Conservation (phyloP, 805 yeast genomes). For the Kazachstania bromeliacearum region DNA sequence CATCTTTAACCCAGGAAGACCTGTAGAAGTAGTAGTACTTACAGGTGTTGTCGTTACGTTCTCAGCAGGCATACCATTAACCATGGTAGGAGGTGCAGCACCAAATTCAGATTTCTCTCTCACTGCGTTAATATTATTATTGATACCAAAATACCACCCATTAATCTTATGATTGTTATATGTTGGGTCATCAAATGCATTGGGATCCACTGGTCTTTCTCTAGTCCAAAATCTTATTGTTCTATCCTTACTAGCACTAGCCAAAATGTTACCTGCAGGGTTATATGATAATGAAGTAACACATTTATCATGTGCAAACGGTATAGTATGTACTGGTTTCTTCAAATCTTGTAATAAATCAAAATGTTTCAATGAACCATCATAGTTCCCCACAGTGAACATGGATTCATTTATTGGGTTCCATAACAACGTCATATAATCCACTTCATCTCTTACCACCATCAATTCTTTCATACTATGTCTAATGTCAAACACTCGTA, state of each 20-base stretch:
- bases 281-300: slow-evolving; percentile 85
- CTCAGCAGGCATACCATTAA: neutral
- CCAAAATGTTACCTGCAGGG: slow-evolving; percentile 84
- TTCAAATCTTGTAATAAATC: slow-evolving; percentile 33
- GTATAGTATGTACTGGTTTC: slow-evolving; percentile 51
- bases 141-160: slow-evolving; percentile 45
- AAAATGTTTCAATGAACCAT: slow-evolving; percentile 78
- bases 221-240: slow-evolving; percentile 92
- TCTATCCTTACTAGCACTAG: slow-evolving; percentile 91
- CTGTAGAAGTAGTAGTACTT: slow-evolving; percentile 1
- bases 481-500: slow-evolving; percentile 79
- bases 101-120: slow-evolving; percentile 29
- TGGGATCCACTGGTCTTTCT: slow-evolving; percentile 81
- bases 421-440: slow-evolving; percentile 82
- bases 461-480: slow-evolving; percentile 63
- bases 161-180: slow-evolving; percentile 57
- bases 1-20: slow-evolving; percentile 10
- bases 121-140: slow-evolving; percentile 29
- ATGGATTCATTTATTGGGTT: slow-evolving; percentile 79
- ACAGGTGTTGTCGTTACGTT: neutral
- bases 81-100: slow-evolving; percentile 23
- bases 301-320: slow-evolving; percentile 91
- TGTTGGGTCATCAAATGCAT: slow-evolving; percentile 70
- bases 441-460: slow-evolving; percentile 73
- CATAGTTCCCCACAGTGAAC: slow-evolving; percentile 78